phyloP scores from a whole-genome alignment of 2,329 filamentous ascomycete genomes.

The Fusarium anthophilum region DNA sequence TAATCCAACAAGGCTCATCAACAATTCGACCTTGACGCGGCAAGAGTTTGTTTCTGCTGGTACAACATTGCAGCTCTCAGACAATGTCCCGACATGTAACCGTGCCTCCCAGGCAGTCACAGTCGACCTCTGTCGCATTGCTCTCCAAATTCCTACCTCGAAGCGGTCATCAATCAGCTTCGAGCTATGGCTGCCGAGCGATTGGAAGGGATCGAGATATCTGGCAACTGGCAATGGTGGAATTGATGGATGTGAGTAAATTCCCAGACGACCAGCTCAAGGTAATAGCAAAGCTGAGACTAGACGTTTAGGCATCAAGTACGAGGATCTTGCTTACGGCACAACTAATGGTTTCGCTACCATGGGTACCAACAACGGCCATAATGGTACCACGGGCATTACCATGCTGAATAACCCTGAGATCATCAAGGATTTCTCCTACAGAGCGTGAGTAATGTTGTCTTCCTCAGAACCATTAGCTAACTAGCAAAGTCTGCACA shows the following conservation, averaged over 20 bases:
- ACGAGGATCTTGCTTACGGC: constrained; percentile 50
- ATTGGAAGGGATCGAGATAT: constrained; percentile 55
- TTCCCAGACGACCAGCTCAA: fast-evolving
- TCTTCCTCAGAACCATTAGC: fast-evolving
- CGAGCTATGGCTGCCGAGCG: constrained; percentile 57
- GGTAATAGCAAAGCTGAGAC: background rate
- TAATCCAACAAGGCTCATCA: background rate
- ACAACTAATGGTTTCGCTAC: constrained; percentile 54
- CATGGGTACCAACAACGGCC: constrained; percentile 60
- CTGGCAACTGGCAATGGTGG: constrained; percentile 60
- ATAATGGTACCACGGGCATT: constrained; percentile 51
- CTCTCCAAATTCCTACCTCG: constrained; percentile 12
- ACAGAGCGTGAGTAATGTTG: constrained; percentile 18
- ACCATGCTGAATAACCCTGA: constrained; percentile 48
- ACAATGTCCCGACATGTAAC: constrained; percentile 17
- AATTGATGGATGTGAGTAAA: constrained; percentile 53
- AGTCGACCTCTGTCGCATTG: constrained; percentile 12
- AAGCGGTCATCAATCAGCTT: constrained; percentile 41
- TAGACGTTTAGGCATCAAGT: constrained; percentile 50
- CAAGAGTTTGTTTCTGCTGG: constrained; percentile 3
- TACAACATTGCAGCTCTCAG: background rate
- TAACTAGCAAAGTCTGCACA: background rate
- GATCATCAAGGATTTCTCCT: constrained; percentile 50
- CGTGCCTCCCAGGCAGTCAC: constrained; percentile 7
- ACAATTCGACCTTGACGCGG: constrained; percentile 18